A percentile compares a stretch with the other conserved stretches of the same genome.
These are phyloP conservation scores for Solanum ossicruentum DNA, from an alignment of 257 asterid species.

Conservation along the genomic window DNA sequence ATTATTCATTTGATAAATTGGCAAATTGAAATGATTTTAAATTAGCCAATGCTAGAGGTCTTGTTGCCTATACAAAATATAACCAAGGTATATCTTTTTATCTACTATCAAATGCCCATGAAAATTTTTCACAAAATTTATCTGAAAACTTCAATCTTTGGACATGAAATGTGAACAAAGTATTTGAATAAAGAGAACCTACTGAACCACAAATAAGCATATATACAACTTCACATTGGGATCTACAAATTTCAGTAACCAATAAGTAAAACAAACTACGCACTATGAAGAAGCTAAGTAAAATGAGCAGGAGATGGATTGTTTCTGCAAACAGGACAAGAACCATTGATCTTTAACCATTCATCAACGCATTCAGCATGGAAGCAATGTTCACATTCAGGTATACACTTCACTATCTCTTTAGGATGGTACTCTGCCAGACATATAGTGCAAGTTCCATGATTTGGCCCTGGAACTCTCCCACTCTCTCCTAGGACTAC, in stretches of 20 bases:
- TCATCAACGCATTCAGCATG: conserved; percentile 75
- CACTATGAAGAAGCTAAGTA: neutral
- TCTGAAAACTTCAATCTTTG: neutral
- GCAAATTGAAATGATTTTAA: no score
- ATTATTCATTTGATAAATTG: no score
- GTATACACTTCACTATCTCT: conserved; percentile 46
- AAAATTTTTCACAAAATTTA: neutral
- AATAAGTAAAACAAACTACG: neutral
- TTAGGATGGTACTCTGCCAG: conserved; percentile 54
- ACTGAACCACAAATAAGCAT: neutral
- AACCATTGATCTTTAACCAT: conserved; percentile 52
- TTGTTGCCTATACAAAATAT: neutral
- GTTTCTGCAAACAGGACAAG: conserved; percentile 73
- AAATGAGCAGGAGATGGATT: conserved; percentile 30
- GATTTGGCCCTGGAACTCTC: conserved; percentile 51
- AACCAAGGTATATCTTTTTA: neutral
- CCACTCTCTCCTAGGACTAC: conserved; percentile 64
- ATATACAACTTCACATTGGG: neutral
- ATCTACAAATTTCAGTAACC: neutral
- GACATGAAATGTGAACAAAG: neutral
- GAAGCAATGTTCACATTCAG: conserved; percentile 72
- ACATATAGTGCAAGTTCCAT: conserved; percentile 62
- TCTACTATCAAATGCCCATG: neutral
- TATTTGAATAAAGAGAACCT: neutral
- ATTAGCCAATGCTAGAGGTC: neutral